phyloP scores from a whole-genome alignment of 2,329 filamentous ascomycete species.

The Lojkania enalia region DNA sequence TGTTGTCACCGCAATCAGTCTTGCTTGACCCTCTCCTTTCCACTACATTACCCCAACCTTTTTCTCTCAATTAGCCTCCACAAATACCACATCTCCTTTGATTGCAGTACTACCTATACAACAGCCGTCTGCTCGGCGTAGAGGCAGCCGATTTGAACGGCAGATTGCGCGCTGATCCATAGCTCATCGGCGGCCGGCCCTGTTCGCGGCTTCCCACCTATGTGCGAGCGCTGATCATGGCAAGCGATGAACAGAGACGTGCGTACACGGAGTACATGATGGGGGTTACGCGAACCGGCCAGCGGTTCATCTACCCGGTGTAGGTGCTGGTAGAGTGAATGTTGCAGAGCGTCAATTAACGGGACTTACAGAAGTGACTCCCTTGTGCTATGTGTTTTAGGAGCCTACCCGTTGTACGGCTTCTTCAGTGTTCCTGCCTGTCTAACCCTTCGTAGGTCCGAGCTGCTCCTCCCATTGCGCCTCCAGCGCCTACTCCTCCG shows the following conservation, averaged over 20 bases:
- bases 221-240: conserved; percentile 4
- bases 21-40: too few relatives aligned
- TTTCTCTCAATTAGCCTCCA: too few relatives aligned
- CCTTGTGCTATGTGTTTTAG: neutral
- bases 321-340: neutral
- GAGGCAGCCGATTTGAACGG: too few relatives aligned
- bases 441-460: too few relatives aligned
- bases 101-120: too few relatives aligned
- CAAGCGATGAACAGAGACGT: conserved; percentile 10
- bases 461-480: neutral
- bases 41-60: too few relatives aligned
- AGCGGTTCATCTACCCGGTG: conserved; percentile 20
- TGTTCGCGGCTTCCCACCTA: conserved; percentile 18
- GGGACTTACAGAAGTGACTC: neutral
- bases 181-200: too few relatives aligned
- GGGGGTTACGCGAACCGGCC: conserved; percentile 17
- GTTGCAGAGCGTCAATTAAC: neutral
- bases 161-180: too few relatives aligned
- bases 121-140: too few relatives aligned
- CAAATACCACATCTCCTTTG: too few relatives aligned
- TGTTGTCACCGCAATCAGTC: too few relatives aligned
- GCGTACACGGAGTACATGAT: conserved; percentile 38
- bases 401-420: neutral
- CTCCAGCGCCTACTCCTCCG: neutral
- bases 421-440: neutral